Evolutionary conservation across 1,284 basidiomycete genomes (phyloP).

Genomic region (Ceratobasidium sp.): DNA sequence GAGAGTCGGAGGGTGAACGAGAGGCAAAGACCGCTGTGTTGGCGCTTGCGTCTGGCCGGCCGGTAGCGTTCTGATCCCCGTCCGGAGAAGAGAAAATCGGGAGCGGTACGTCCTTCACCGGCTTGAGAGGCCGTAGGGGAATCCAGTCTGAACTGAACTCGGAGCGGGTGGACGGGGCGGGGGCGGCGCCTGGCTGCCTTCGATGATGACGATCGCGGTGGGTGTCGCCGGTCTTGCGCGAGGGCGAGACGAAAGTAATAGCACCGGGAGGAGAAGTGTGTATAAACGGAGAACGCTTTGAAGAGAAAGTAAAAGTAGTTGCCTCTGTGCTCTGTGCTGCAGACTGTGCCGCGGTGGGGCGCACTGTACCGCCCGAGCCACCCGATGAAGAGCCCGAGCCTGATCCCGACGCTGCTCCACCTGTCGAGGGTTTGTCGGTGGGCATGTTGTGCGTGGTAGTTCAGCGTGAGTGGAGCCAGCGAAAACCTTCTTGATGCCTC

Average conservation of each 20-base stretch:
- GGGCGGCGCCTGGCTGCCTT: not conserved
- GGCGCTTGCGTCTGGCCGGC: not conserved
- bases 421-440: not conserved
- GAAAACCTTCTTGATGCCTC: not conserved
- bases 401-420: slow-evolving; percentile 2
- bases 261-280: slow-evolving; percentile 34
- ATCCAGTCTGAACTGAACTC: slow-evolving; percentile 18
- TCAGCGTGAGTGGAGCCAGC: slow-evolving; percentile 18
- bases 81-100: slow-evolving; percentile 18
- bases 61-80: not conserved
- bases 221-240: not conserved
- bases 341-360: slow-evolving; percentile 10
- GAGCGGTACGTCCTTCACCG: not conserved
- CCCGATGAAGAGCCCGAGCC: slow-evolving; percentile 19
- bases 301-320: slow-evolving; percentile 42
- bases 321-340: no score
- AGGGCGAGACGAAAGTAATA: not conserved
- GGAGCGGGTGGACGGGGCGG: not conserved
- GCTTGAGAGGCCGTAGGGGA: slow-evolving; percentile 22
- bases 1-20: not conserved
- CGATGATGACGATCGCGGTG: slow-evolving; percentile 26
- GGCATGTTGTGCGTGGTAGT: slow-evolving; percentile 14
- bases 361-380: slow-evolving; percentile 25
- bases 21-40: slow-evolving; percentile 32
- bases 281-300: slow-evolving; percentile 29